Conservation (phyloP, 106 monocot species). For the Agapanthus africanus region DNA sequence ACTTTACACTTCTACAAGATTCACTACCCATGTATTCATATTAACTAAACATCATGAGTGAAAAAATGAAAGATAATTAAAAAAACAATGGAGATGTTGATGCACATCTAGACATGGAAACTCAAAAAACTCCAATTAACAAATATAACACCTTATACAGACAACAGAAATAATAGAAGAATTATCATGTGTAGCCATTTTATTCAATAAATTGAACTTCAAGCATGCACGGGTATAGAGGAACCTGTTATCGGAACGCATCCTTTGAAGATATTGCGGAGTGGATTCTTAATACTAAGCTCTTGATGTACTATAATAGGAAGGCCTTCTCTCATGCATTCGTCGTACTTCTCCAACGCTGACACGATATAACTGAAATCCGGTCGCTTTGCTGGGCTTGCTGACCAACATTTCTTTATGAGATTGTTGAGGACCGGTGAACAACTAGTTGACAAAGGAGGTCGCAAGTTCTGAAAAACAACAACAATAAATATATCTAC, state of each 20-base stretch:
- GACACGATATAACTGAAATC: conserved; percentile 76
- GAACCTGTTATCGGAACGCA: conserved; percentile 35
- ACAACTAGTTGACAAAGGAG: conserved; percentile 51
- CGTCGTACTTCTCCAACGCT: conserved; percentile 61
- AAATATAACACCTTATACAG: conserved; percentile 5
- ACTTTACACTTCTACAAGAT: too few relatives aligned
- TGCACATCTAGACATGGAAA: not conserved
- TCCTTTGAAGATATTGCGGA: conserved; percentile 46
- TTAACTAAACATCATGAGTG: too few relatives aligned
- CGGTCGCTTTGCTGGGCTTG: conserved; percentile 67
- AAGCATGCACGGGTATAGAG: conserved; percentile 58
- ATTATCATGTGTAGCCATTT: conserved; percentile 1
- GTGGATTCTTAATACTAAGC: conserved; percentile 28
- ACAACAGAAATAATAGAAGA: not conserved
- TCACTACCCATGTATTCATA: too few relatives aligned
- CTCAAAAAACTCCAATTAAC: not conserved
- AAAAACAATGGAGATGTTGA: not conserved
- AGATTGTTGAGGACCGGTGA: conserved; percentile 73
- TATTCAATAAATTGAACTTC: conserved; percentile 4
- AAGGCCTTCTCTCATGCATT: conserved; percentile 58
- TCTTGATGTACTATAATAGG: conserved; percentile 48
- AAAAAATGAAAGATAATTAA: not conserved
- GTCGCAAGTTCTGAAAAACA: conserved; percentile 57
- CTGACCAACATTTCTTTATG: conserved; percentile 79
- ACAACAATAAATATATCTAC: too few relatives aligned